Conservation (phyloP, 169 alveolate species). For the Plasmodium fragile region DNA sequence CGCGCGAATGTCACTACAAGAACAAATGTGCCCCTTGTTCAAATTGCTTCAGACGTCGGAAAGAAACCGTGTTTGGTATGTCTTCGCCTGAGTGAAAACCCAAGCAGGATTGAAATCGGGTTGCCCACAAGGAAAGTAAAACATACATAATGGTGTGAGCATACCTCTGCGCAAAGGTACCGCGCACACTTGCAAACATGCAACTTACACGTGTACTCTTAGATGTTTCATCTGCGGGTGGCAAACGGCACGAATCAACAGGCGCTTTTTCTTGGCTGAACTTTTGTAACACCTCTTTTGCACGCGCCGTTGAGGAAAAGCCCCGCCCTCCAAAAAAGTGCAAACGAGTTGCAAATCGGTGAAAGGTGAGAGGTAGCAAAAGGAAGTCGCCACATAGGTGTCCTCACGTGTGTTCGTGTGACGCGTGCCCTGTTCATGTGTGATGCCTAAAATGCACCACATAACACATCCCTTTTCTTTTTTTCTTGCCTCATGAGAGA, state of each 20-base stretch:
- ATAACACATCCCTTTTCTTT: not conserved
- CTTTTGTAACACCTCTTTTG: not conserved
- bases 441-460: not conserved
- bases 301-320: too few relatives aligned
- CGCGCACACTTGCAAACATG: too few relatives aligned
- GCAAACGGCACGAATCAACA: not conserved
- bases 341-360: not conserved
- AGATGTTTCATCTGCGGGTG: not conserved
- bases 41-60: not conserved
- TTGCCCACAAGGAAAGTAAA: not conserved
- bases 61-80: not conserved
- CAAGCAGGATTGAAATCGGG: not conserved
- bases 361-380: not conserved
- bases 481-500: not conserved
- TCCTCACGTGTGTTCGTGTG: not conserved
- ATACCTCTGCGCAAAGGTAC: too few relatives aligned
- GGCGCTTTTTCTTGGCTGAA: too few relatives aligned
- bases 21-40: not conserved
- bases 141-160: not conserved
- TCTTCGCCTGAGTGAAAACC: not conserved
- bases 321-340: too few relatives aligned
- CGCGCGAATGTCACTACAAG: not conserved
- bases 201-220: too few relatives aligned
- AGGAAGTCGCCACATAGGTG: not conserved
- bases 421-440: not conserved